These are phyloP conservation scores for Boletus subparvulus DNA, from an alignment of 768 basidiomycete species.

Conservation along the genomic window DNA sequence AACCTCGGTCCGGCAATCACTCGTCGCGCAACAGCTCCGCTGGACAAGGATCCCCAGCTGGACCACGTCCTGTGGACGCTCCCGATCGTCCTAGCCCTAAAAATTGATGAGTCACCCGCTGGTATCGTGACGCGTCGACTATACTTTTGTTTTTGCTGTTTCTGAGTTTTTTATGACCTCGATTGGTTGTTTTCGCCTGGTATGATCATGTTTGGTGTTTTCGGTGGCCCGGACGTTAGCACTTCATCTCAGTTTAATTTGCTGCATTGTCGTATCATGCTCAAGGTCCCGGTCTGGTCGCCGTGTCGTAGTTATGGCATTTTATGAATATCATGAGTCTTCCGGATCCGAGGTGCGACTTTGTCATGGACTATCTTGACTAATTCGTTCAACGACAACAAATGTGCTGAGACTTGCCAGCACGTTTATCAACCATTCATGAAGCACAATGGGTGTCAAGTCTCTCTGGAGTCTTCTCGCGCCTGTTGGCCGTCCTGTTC, in stretches of 20 bases:
- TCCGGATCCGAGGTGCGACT: constrained; percentile 3
- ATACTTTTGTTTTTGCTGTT: constrained; percentile 7
- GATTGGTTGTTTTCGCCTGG: constrained; percentile 14
- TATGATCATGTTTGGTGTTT: constrained; percentile 15
- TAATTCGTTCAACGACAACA: neutral
- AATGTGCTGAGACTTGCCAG: neutral
- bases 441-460: constrained; percentile 84
- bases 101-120: constrained; percentile 14
- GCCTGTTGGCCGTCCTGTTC: constrained; percentile 92
- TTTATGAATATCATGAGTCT: neutral
- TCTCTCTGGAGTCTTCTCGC: constrained; percentile 89
- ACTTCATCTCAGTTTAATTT: constrained; percentile 17
- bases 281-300: neutral
- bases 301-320: constrained; percentile 9
- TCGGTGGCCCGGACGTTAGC: constrained; percentile 11
- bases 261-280: constrained; percentile 16
- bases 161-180: constrained; percentile 8
- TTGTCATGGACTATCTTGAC: neutral
- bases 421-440: neutral
- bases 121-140: constrained; percentile 6
- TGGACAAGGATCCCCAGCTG: constrained; percentile 53
- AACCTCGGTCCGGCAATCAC: constrained; percentile 29
- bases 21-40: constrained; percentile 53
- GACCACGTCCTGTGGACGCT: constrained; percentile 33
- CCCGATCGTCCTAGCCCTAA: constrained; percentile 27